These are phyloP conservation scores for Coemansia sp. DNA, from an alignment of 192 early-diverging fungal genomes.

Conservation along the genomic window DNA sequence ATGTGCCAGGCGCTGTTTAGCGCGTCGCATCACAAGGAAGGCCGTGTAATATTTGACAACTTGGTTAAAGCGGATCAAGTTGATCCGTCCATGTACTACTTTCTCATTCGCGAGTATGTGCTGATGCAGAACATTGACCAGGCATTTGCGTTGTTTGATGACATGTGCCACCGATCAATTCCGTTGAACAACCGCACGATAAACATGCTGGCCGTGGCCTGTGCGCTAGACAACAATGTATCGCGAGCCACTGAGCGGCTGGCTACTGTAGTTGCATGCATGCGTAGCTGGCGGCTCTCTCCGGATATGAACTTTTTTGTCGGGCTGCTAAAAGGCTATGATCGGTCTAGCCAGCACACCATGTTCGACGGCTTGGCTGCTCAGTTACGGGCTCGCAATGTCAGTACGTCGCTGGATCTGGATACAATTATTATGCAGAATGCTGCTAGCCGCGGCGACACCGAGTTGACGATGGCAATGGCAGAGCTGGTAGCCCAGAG, in stretches of 20 bases:
- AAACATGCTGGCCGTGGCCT: slow-evolving; percentile 21
- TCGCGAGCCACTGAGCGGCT: slow-evolving; percentile 13
- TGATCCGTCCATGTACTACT: slow-evolving; percentile 17
- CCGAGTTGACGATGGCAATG: slow-evolving; percentile 5
- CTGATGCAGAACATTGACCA: slow-evolving; percentile 15
- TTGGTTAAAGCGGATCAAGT: slow-evolving; percentile 13
- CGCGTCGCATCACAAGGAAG: slow-evolving; percentile 33
- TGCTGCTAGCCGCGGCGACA: slow-evolving; percentile 17
- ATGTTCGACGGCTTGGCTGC: slow-evolving; percentile 39
- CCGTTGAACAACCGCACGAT: background rate
- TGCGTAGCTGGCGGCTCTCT: slow-evolving; percentile 32
- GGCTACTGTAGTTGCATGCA: slow-evolving; percentile 17
- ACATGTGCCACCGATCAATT: slow-evolving; percentile 9
- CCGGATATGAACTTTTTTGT: slow-evolving; percentile 27
- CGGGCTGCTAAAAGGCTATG: slow-evolving; percentile 34
- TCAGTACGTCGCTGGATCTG: slow-evolving; percentile 8
- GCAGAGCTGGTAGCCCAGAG: slow-evolving; percentile 2
- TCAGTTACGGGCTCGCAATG: slow-evolving; percentile 16
- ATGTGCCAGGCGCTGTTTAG: slow-evolving; percentile 35
- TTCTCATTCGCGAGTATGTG: slow-evolving; percentile 29
- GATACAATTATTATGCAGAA: slow-evolving; percentile 24
- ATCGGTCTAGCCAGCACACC: slow-evolving; percentile 24
- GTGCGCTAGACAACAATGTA: slow-evolving; percentile 16
- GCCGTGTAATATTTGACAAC: slow-evolving; percentile 27
- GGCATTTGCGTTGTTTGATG: slow-evolving; percentile 36